phyloP scores from a whole-genome alignment of 140 eudicot genomes.

The Ambrosia hybrid region DNA sequence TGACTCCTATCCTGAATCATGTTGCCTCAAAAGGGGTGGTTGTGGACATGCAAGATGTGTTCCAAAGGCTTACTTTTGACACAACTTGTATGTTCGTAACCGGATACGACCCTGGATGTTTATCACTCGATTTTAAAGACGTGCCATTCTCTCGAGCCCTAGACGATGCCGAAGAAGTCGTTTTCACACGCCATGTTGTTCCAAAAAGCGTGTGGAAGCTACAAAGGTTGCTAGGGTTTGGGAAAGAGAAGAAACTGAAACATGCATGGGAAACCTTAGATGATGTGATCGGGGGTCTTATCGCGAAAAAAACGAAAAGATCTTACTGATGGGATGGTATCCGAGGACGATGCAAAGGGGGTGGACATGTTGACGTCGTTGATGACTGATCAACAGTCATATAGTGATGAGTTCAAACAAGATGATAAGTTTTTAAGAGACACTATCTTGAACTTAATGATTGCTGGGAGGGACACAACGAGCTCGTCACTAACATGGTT shows the following conservation, averaged over 20 bases:
- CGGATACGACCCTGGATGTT: conserved; percentile 57
- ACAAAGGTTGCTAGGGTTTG: conserved; percentile 48
- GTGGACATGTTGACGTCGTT: conserved; percentile 53
- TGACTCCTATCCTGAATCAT: conserved; percentile 53
- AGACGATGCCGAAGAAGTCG: conserved; percentile 56
- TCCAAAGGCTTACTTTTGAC: conserved; percentile 68
- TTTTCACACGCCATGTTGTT: conserved; percentile 47
- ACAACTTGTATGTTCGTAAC: conserved; percentile 51
- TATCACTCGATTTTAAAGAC: conserved; percentile 44
- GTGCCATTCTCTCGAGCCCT: conserved; percentile 67
- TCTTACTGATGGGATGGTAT: neutral
- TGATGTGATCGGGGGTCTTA: conserved; percentile 27
- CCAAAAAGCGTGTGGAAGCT: conserved; percentile 61
- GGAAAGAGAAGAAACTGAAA: conserved; percentile 42
- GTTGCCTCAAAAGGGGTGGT: conserved; percentile 15
- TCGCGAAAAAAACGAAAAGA: conserved; percentile 41
- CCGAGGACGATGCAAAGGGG: conserved; percentile 1
- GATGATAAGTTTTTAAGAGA: conserved; percentile 57
- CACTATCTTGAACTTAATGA: conserved; percentile 46
- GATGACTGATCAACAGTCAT: conserved; percentile 26
- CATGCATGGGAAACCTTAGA: conserved; percentile 48
- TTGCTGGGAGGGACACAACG: conserved; percentile 70
- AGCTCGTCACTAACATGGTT: conserved; percentile 63
- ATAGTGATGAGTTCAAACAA: neutral
- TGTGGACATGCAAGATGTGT: conserved; percentile 74